These are phyloP conservation scores for Cladosporium sp. DNA, from an alignment of 2,329 filamentous ascomycete genomes.

Conservation along the genomic window DNA sequence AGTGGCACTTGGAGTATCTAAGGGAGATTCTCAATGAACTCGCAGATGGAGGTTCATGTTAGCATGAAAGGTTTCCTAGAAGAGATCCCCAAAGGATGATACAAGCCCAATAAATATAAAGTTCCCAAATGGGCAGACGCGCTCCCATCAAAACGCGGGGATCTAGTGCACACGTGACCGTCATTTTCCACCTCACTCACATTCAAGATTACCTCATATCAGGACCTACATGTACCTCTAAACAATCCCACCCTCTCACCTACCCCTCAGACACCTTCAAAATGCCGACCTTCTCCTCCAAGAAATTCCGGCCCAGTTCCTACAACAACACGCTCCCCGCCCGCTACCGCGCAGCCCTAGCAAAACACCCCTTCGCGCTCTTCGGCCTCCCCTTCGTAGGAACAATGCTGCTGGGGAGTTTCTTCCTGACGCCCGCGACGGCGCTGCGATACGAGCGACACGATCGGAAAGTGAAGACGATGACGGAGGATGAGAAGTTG, in stretches of 20 bases:
- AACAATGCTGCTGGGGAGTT: constrained; percentile 86
- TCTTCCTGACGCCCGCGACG: constrained; percentile 89
- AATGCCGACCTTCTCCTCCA: constrained; percentile 34
- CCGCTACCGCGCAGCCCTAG: constrained; percentile 69
- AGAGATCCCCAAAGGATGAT: no score
- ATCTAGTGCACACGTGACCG: neutral
- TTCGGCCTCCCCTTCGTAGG: constrained; percentile 91
- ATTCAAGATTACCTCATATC: no score
- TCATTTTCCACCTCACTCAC: neutral
- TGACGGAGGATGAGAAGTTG: constrained; percentile 82
- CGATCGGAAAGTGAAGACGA: constrained; percentile 79
- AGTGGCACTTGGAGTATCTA: no score
- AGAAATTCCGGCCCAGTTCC: constrained; percentile 58
- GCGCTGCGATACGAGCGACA: constrained; percentile 90
- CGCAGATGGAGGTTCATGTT: no score
- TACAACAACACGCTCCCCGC: constrained; percentile 66
- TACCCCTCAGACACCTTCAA: neutral
- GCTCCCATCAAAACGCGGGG: neutral
- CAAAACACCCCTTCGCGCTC: constrained; percentile 78
- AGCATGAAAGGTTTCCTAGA: neutral
- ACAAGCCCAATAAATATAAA: no score
- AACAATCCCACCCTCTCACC: neutral
- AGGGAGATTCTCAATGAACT: no score
- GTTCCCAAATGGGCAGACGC: no score
- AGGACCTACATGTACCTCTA: no score